These are phyloP conservation scores for Ramularia endophylla DNA, from an alignment of 2,329 filamentous ascomycete genomes.

Conservation along the genomic window DNA sequence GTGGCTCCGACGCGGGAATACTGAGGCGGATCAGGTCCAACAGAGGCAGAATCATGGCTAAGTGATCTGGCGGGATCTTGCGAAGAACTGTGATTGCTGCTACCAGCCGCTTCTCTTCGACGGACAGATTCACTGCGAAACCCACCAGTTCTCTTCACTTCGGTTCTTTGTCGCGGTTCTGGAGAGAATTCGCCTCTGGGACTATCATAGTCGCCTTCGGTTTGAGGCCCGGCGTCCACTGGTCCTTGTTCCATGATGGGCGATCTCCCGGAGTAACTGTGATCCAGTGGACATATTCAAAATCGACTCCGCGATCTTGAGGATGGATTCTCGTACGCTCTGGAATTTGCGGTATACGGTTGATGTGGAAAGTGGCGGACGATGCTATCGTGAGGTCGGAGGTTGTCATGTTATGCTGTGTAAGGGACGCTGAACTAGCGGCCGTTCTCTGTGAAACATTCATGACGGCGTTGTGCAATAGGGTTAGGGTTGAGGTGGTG, in stretches of 20 bases:
- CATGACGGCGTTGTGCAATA: no score
- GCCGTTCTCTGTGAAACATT: no score
- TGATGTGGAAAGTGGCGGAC: no score
- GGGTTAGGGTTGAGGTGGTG: no score
- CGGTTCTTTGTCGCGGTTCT: slow-evolving; percentile 14
- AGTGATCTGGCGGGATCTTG: neutral
- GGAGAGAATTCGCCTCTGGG: slow-evolving; percentile 7
- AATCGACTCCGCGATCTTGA: no score
- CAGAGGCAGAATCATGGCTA: slow-evolving; percentile 3
- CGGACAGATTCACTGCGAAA: slow-evolving; percentile 4
- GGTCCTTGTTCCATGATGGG: slow-evolving; percentile 27
- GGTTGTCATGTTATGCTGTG: no score
- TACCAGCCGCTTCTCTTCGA: slow-evolving; percentile 5
- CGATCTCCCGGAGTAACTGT: no score
- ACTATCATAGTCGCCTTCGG: slow-evolving; percentile 21
- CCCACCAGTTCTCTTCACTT: slow-evolving; percentile 9
- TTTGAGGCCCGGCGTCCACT: slow-evolving; percentile 25
- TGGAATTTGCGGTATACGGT: no score
- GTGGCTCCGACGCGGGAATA: slow-evolving; percentile 25
- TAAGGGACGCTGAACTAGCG: no score
- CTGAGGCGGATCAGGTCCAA: slow-evolving; percentile 22
- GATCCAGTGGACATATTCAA: no score
- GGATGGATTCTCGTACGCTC: no score
- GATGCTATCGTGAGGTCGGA: no score
- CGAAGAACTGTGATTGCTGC: slow-evolving; percentile 11